phyloP scores from a whole-genome alignment of 2,329 filamentous ascomycete species.

The Aureobasidium lini region DNA sequence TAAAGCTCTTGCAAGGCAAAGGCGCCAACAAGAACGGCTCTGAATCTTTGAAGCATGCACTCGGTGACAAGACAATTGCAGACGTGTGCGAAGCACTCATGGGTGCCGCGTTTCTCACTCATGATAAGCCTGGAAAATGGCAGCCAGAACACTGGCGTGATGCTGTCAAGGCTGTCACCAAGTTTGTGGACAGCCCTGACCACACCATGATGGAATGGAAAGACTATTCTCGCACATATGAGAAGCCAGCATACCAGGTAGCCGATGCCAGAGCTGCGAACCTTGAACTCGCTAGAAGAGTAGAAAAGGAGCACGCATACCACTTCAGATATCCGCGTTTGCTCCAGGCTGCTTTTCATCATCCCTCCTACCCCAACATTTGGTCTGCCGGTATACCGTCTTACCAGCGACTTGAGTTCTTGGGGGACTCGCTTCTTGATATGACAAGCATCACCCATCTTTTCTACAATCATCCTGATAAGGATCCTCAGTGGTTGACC shows the following conservation, averaged over 20 bases:
- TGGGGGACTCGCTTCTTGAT: constrained; percentile 83
- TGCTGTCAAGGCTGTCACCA: constrained; percentile 58
- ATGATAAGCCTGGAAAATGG: constrained; percentile 39
- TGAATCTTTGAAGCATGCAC: constrained; percentile 50
- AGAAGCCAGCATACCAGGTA: constrained; percentile 63
- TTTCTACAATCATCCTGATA: constrained; percentile 66
- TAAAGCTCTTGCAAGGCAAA: constrained; percentile 69
- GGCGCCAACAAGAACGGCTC: constrained; percentile 38
- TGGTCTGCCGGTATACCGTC: constrained; percentile 68
- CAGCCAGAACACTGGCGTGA: constrained; percentile 46
- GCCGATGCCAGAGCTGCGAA: constrained; percentile 58
- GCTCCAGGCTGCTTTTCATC: constrained; percentile 76
- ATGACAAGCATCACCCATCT: constrained; percentile 78
- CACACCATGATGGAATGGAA: constrained; percentile 63
- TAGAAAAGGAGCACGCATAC: constrained; percentile 55
- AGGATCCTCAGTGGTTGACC: constrained; percentile 92
- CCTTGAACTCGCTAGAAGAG: constrained; percentile 55
- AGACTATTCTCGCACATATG: constrained; percentile 67
- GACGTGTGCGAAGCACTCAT: constrained; percentile 95
- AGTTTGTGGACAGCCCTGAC: constrained; percentile 58
- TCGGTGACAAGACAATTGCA: constrained; percentile 71
- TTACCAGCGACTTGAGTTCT: constrained; percentile 87
- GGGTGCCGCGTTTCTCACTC: constrained; percentile 64
- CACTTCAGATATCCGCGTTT: constrained; percentile 69
- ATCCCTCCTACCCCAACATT: constrained; percentile 69